These are phyloP conservation scores for Pestalotiopsis sp. DNA, from an alignment of 2,329 filamentous ascomycete genomes.

Conservation along the genomic window DNA sequence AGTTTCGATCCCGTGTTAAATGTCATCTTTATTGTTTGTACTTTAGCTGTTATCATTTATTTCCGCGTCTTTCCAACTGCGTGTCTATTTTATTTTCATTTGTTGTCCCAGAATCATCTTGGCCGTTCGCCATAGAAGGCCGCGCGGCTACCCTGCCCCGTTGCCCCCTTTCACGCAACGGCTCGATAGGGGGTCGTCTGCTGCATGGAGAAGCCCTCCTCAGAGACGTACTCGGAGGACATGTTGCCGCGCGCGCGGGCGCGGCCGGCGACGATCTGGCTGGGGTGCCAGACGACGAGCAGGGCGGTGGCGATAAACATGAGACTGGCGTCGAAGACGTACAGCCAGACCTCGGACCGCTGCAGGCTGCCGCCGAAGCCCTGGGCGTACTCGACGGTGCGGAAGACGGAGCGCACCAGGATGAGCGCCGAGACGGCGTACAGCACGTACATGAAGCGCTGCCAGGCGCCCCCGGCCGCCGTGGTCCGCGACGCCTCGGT, in stretches of 20 bases:
- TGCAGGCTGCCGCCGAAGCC: slow-evolving; percentile 29
- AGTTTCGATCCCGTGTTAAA: too few species aligned
- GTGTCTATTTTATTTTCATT: too few species aligned
- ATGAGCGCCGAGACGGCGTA: slow-evolving; percentile 29
- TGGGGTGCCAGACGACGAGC: not conserved
- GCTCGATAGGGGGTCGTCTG: not conserved
- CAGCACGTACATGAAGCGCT: slow-evolving; percentile 22
- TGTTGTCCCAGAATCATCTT: too few species aligned
- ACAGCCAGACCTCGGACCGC: slow-evolving; percentile 28
- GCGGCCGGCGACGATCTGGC: not conserved
- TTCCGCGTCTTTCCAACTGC: too few species aligned
- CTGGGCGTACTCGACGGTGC: slow-evolving; percentile 39
- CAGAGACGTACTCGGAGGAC: not conserved
- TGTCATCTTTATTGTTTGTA: too few species aligned
- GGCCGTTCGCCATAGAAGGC: too few species aligned
- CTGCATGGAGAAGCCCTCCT: not conserved
- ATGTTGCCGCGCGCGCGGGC: not conserved
- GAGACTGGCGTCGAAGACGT: slow-evolving; percentile 31
- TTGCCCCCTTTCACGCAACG: not conserved
- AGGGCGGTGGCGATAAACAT: slow-evolving; percentile 22
- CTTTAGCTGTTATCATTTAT: too few species aligned
- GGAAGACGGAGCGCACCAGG: slow-evolving; percentile 37
- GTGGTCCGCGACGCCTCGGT: slow-evolving; percentile 2
- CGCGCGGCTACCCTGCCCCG: too few species aligned
- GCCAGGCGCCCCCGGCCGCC: slow-evolving; percentile 22